Base-by-base conservation (phyloP, 352 stramenopile genomes). In the Aphanomyces invadans region DNA sequence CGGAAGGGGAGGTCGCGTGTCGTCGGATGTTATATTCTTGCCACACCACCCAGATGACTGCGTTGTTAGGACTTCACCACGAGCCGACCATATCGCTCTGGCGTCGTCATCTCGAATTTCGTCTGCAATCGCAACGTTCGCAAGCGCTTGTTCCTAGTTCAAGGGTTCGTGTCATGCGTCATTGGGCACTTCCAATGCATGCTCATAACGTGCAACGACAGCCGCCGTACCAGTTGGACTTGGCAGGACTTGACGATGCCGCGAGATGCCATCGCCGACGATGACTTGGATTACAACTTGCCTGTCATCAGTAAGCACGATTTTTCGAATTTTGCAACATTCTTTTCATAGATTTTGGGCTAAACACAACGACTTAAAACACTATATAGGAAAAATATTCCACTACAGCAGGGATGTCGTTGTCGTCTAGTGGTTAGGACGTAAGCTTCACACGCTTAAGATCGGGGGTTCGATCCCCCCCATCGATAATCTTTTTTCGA, bases 391-490 rank as follows among this genome's bases (percentile, higher is more conserved):
- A n/a, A n/a, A n/a, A n/a, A n/a, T n/a, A n/a, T n/a, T n/a, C n/a
- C n/a, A n/a, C n/a, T n/a, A n/a, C n/a, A n/a, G n/a, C n/a, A n/a
- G n/a, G n/a, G n/a, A 45, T 17, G 44, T 52, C 44, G 44, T 26
- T 52, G 44, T 52, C 44, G 44, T 52, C 44, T 52, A 52, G 44
- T 52, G 44, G 44, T 52, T 52, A 52, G 44, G 44, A 52, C 44
- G 44, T 19, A 52, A 52, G 44, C 44, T 52, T 52, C 44, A 52
- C 44, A 52, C 44, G 44, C 44, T 52, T 52, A 19, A 52, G 44
- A 52, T 52, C 44, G 44, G 44, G 44, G 44, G 44, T 52, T 52
- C 44, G 44, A 52, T 52, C 44, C 44, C 44, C 44, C 44, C 44
- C 44, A 52, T 52, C 44, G 44, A 52, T 52, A 52, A 9, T 52